Evolutionary conservation across 345 rosid species (phyloP).

Genomic region (Eucalyptus grandis): DNA sequence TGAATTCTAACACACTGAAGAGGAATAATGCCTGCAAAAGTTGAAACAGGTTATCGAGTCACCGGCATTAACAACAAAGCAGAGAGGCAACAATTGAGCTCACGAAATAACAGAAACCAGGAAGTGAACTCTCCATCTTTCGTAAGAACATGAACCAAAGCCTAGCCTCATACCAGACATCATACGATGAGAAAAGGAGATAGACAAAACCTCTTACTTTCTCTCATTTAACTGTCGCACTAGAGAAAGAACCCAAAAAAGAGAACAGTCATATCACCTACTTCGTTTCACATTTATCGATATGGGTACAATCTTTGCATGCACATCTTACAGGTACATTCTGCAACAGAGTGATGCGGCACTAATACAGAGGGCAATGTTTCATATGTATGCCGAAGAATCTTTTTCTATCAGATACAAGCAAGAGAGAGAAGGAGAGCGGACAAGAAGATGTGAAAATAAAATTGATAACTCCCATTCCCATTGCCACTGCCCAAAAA

Average conservation of each 20-base stretch:
- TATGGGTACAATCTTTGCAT: background rate
- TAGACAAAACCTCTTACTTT: background rate
- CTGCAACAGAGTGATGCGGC: background rate
- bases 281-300: background rate
- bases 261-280: background rate
- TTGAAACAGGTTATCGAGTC: background rate
- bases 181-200: background rate
- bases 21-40: background rate
- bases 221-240: background rate
- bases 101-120: background rate
- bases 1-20: background rate
- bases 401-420: background rate
- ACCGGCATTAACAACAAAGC: background rate
- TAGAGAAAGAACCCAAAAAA: background rate
- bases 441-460: background rate
- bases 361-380: background rate
- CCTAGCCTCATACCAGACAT: background rate
- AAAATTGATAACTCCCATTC: background rate
- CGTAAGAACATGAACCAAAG: background rate
- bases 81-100: background rate
- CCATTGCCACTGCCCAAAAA: background rate
- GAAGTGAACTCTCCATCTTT: background rate
- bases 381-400: background rate
- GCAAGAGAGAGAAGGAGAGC: background rate
- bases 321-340: background rate